These are phyloP conservation scores for Coniella vitis DNA, from an alignment of 2,329 filamentous ascomycete genomes.

Conservation along the genomic window DNA sequence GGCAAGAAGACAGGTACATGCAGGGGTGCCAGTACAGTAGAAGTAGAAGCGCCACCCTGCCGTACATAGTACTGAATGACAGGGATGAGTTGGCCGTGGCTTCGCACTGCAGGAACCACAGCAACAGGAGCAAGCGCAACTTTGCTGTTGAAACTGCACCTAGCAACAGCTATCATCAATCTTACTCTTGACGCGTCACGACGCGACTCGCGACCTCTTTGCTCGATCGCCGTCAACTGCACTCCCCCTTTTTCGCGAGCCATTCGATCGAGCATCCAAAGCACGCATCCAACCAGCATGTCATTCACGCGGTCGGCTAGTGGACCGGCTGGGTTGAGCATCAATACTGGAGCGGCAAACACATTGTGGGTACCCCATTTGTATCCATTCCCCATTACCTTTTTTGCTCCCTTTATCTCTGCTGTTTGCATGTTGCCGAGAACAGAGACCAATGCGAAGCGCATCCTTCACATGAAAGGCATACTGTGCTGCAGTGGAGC, in stretches of 20 bases:
- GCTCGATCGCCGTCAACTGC: too few species aligned
- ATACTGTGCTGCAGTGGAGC: constrained; percentile 9
- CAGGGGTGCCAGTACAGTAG: background rate
- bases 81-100: too few species aligned
- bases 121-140: too few species aligned
- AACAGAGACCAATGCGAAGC: too few species aligned
- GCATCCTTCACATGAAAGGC: background rate
- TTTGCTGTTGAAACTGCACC: background rate
- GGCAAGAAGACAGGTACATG: background rate
- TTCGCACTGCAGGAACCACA: too few species aligned
- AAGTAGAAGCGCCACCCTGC: background rate
- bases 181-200: background rate
- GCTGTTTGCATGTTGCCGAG: background rate
- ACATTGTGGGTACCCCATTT: constrained; percentile 36
- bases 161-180: background rate
- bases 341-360: constrained; percentile 57
- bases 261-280: constrained; percentile 1
- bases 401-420: background rate
- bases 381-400: background rate
- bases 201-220: background rate
- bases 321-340: constrained; percentile 53
- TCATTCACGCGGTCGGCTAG: constrained; percentile 51
- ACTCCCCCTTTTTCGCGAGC: too few species aligned
- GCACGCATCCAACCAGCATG: constrained; percentile 26
- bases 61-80: too few species aligned